Conservation (phyloP, 2,329 filamentous ascomycete species). For the Cylindrodendrum hubeiense region DNA sequence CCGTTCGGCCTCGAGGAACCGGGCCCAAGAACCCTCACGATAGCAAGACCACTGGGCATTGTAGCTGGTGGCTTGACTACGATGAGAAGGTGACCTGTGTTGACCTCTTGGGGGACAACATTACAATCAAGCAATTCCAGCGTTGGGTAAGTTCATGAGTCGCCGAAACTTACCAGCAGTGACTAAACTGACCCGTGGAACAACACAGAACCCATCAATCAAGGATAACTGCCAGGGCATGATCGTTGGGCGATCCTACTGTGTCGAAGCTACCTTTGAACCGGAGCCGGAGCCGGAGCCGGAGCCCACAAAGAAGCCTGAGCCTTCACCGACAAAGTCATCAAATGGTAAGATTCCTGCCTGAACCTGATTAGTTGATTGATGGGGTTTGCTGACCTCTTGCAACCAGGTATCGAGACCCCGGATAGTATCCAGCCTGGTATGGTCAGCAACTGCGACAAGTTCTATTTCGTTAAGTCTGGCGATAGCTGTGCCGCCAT, state of each 20-base stretch:
- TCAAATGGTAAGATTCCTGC: background rate
- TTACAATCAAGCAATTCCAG: background rate
- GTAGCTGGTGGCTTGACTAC: conserved; percentile 7
- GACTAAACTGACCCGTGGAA: no score
- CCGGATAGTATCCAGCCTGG: conserved; percentile 3
- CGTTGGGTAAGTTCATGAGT: background rate
- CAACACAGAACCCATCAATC: conserved; percentile 23
- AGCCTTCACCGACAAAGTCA: conserved; percentile 4
- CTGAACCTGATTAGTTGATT: background rate
- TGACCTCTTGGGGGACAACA: background rate
- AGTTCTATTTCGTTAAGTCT: conserved; percentile 27
- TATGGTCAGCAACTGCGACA: background rate
- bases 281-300: background rate
- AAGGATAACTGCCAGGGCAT: conserved; percentile 22
- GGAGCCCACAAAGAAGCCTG: background rate
- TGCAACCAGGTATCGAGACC: background rate
- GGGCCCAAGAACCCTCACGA: background rate
- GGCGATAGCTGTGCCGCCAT: conserved; percentile 21
- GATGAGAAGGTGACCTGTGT: background rate
- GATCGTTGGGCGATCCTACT: conserved; percentile 22
- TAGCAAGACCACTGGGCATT: background rate
- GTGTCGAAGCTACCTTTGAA: conserved; percentile 22
- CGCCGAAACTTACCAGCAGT: no score
- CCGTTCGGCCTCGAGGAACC: background rate
- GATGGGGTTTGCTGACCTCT: background rate